Evolutionary conservation across 2,329 filamentous ascomycete species (phyloP), one percentile per base, ranked within the genome.

Genomic region (Emmonsiellopsis sp.): DNA sequence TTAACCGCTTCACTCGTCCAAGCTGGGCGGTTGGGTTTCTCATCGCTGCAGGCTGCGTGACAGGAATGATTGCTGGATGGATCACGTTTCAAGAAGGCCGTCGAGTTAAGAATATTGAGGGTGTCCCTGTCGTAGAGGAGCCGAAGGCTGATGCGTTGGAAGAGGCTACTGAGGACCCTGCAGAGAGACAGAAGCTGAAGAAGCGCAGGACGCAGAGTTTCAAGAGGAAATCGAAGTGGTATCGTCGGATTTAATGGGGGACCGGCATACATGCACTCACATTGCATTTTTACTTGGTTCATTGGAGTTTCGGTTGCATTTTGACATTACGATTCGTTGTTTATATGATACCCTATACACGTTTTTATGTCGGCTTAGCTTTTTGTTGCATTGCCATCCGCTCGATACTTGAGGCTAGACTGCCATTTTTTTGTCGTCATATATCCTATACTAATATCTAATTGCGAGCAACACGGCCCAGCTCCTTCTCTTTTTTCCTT

Each of bases 11-110:
- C 62, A 71, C 85, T 21, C 76, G 89, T n/a, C 88, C 89, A 0
- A 79, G 80, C 21, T 94, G 88, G 88, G 80, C 83, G 9, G 91
- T 87, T 0, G 89, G 88, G 1, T 69, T 90, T 0, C 88, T 93
- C 63, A 85, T 95, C 14, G 86, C 80, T 2, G 65, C 92, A 5
- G 88, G 83, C 2, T 90, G 84, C 62, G 75, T 84, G 17, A 82
- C 86, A 5, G 85, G 85, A 6, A 85, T 78, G 13, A 64, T 80
- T 21, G 88, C 82, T 13, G 88, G 88, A 2, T 70, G 85, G 36
- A 78, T 88, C 65, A 83, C 84, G 69, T 88, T 84, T 57, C 60
- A 81, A 21, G 87, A 93, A 65, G 86, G 86, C 6, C 86, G 83
- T 65, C 77, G 76, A 48, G 80, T 89, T 33, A 90, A 89, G 72